These are phyloP conservation scores for Alternaria sp. DNA, from an alignment of 2,329 filamentous ascomycete species.

Conservation along the genomic window DNA sequence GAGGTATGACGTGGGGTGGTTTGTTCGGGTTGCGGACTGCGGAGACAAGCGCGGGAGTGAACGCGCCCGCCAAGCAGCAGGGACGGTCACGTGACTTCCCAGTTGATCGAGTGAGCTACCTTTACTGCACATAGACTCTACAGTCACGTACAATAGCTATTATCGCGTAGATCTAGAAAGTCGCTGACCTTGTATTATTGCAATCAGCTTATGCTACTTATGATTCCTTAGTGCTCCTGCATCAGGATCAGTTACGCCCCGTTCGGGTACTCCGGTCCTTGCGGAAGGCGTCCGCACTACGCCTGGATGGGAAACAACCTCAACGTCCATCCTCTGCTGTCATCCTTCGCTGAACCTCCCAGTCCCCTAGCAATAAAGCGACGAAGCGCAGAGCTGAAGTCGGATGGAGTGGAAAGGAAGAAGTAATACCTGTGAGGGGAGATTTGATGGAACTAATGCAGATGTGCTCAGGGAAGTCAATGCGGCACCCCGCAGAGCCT, in stretches of 20 bases:
- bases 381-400: background rate
- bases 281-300: background rate
- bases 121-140: background rate
- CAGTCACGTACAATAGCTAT: background rate
- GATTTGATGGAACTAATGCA: background rate
- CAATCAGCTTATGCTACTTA: background rate
- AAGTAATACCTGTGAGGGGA: background rate
- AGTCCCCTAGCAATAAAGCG: background rate
- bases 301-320: background rate
- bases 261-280: background rate
- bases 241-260: background rate
- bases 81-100: background rate
- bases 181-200: background rate
- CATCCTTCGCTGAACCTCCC: background rate
- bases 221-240: background rate
- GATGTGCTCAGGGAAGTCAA: background rate
- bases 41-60: conserved; percentile 24
- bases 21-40: conserved; percentile 8
- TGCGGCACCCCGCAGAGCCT: background rate
- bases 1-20: conserved; percentile 13
- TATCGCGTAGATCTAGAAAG: background rate
- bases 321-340: background rate
- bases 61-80: conserved; percentile 15
- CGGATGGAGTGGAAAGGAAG: background rate
- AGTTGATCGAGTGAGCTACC: background rate